Conservation (phyloP, 352 stramenopile species). For the Pythium periplocum region DNA sequence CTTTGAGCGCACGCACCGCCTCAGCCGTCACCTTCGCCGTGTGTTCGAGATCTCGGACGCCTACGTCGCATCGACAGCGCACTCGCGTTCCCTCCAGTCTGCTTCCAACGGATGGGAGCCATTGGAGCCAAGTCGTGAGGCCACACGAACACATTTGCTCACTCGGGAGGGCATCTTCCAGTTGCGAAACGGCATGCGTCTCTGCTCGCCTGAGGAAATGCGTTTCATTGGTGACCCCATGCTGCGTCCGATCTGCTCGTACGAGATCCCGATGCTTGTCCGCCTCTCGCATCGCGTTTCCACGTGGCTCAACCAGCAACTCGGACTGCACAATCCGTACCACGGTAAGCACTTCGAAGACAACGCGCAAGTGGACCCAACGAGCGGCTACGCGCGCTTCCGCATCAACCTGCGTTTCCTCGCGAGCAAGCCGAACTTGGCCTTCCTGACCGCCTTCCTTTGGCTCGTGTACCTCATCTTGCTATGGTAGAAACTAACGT, state of each 20-base stretch:
- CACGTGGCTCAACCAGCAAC: slow-evolving; percentile 65
- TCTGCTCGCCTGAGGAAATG: slow-evolving; percentile 62
- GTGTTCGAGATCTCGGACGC: slow-evolving; percentile 85
- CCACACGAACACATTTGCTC: slow-evolving; percentile 51
- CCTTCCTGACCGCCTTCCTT: slow-evolving; percentile 48
- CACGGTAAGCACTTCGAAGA: slow-evolving; percentile 62
- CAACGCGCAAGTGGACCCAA: slow-evolving; percentile 62
- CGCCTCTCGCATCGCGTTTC: slow-evolving; percentile 74
- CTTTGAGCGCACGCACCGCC: slow-evolving; percentile 55
- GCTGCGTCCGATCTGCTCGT: slow-evolving; percentile 79
- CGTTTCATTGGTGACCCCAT: slow-evolving; percentile 81
- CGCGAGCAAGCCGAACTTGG: slow-evolving; percentile 81
- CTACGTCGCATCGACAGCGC: slow-evolving; percentile 74
- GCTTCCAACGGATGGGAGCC: slow-evolving; percentile 35
- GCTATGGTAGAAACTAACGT: slow-evolving; percentile 34
- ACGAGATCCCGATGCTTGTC: slow-evolving; percentile 72
- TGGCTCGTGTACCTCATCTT: slow-evolving; percentile 65
- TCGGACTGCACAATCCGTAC: slow-evolving; percentile 68
- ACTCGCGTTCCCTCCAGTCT: slow-evolving; percentile 34
- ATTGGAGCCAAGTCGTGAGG: slow-evolving; percentile 57
- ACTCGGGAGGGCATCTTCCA: slow-evolving; percentile 56
- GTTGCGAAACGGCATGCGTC: slow-evolving; percentile 56
- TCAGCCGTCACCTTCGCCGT: slow-evolving; percentile 62
- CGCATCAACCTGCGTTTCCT: slow-evolving; percentile 86
- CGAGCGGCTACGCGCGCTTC: slow-evolving; percentile 30